These are phyloP conservation scores for Tinospora cordifolia DNA, from an alignment of 164 flowering plant genomes.

Conservation along the genomic window DNA sequence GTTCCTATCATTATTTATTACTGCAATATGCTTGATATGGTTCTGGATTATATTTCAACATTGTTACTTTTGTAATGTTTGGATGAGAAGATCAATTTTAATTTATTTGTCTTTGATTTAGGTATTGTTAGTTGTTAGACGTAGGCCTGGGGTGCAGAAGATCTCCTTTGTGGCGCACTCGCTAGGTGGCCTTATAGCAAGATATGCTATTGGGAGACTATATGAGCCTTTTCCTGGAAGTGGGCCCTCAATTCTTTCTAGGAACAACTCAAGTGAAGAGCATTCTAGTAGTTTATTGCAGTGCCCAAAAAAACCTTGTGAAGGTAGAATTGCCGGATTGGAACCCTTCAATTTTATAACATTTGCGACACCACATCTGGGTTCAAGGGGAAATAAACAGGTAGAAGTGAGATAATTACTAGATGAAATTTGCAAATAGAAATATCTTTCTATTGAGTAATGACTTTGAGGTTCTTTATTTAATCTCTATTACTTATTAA, in stretches of 20 bases:
- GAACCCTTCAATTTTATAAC: conserved; percentile 92
- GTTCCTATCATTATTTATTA: too few relatives aligned
- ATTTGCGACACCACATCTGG: conserved; percentile 93
- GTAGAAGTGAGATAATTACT: conserved; percentile 26
- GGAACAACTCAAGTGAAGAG: conserved; percentile 20
- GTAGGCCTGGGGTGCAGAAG: conserved; percentile 54
- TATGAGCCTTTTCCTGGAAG: conserved; percentile 27
- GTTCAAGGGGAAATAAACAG: conserved; percentile 86
- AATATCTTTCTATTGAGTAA: neutral
- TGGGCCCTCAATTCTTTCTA: conserved; percentile 15
- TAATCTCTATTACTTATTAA: neutral
- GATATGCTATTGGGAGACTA: conserved; percentile 83
- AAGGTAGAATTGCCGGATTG: conserved; percentile 71
- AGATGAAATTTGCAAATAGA: neutral
- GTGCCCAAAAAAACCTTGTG: conserved; percentile 26
- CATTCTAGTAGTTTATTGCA: conserved; percentile 15
- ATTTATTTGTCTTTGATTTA: conserved; percentile 24
- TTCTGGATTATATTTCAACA: neutral
- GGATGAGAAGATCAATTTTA: neutral
- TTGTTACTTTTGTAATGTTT: neutral
- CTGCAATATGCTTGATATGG: neutral
- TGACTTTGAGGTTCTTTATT: neutral
- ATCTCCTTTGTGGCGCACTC: conserved; percentile 96
- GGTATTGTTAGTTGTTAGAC: conserved; percentile 62
- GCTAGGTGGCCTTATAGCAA: conserved; percentile 86